Conservation (phyloP, 768 basidiomycete genomes). For the Suillus bovinus region DNA sequence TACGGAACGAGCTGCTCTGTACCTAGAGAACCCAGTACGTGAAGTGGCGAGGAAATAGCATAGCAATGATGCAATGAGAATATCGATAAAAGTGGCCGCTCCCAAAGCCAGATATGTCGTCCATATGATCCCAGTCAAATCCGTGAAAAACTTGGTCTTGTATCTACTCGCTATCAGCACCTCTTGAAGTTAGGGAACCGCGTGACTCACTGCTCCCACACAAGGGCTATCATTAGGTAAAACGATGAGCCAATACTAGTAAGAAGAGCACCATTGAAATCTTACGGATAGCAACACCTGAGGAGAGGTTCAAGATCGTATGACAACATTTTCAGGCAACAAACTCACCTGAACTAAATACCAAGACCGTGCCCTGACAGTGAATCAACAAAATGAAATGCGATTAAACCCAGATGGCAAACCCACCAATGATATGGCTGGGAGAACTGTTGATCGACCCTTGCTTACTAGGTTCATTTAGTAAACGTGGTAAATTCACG, state of each 20-base stretch:
- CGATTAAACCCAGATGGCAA: background rate
- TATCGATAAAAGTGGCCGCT: background rate
- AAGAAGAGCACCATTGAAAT: background rate
- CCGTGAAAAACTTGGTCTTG: background rate
- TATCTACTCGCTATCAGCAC: background rate
- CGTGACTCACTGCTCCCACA: background rate
- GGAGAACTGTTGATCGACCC: background rate
- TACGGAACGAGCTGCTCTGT: background rate
- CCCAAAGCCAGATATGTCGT: background rate
- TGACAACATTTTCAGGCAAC: background rate
- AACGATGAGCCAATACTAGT: background rate
- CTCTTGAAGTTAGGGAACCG: background rate
- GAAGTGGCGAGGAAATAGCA: constrained; percentile 1
- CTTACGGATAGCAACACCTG: background rate
- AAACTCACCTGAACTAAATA: background rate
- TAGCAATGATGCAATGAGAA: background rate
- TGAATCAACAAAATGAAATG: background rate
- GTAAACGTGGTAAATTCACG: no score
- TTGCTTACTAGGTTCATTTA: background rate
- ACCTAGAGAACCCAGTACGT: constrained; percentile 2
- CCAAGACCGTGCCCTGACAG: background rate
- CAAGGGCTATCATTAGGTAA: background rate
- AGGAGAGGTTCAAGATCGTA: background rate
- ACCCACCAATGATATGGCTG: background rate
- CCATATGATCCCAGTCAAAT: background rate